These are phyloP conservation scores for Holtermannia corniformis DNA, from an alignment of 768 basidiomycete genomes.

Conservation along the genomic window DNA sequence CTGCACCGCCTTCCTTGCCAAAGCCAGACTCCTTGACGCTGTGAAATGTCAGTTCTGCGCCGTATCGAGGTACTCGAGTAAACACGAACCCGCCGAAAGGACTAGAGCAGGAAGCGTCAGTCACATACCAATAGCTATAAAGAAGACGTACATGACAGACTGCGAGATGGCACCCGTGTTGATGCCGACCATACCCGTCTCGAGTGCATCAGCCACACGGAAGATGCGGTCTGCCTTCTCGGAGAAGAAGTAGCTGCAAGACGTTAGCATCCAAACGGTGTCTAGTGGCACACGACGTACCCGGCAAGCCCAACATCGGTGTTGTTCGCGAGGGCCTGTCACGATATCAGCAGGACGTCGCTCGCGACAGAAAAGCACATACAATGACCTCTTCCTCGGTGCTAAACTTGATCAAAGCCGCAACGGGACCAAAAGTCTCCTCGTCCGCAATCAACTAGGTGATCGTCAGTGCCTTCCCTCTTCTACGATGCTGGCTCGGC, in stretches of 20 bases:
- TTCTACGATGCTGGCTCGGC: conserved; percentile 1
- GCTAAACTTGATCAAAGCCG: conserved; percentile 65
- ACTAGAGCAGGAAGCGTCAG: not conserved
- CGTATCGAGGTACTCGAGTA: no score
- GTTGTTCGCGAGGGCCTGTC: conserved; percentile 62
- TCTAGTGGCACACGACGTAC: conserved; percentile 5
- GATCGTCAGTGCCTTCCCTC: conserved; percentile 4
- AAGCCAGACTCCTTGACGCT: conserved; percentile 64
- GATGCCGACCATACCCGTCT: conserved; percentile 69
- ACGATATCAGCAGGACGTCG: not conserved
- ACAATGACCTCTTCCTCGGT: conserved; percentile 84
- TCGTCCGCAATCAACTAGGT: conserved; percentile 53
- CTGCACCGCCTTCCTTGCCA: conserved; percentile 71
- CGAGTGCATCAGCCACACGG: conserved; percentile 87
- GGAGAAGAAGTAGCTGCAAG: conserved; percentile 69
- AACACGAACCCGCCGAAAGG: conserved; percentile 32
- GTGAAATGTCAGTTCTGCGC: no score
- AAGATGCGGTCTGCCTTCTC: conserved; percentile 78
- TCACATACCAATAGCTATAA: not conserved
- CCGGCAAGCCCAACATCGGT: conserved; percentile 80
- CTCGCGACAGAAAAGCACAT: conserved; percentile 1
- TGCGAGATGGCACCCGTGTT: conserved; percentile 39
- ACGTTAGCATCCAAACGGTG: not conserved
- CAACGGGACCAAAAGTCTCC: conserved; percentile 80
- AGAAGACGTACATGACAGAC: conserved; percentile 28